Evolutionary conservation across 345 rosid species (phyloP).

Genomic region (Citrus reticulata): DNA sequence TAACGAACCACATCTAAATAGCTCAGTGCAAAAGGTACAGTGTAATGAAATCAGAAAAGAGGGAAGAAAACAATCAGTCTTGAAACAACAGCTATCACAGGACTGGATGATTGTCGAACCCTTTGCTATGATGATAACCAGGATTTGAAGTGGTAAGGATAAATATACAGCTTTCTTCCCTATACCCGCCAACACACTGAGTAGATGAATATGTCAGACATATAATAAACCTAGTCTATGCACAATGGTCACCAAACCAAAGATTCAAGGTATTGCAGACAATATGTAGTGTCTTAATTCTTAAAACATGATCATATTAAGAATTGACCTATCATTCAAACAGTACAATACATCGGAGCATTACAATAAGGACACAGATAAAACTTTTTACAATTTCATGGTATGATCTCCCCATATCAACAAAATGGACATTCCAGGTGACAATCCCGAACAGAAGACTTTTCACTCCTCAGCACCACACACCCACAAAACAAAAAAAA

Average conservation of each 20-base stretch:
- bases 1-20: background rate
- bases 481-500: too few species aligned
- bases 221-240: background rate
- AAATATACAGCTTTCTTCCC: background rate
- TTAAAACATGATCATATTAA: background rate
- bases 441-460: background rate
- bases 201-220: background rate
- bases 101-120: background rate
- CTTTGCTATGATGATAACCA: background rate
- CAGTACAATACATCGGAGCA: background rate
- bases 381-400: background rate
- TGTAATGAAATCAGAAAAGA: background rate
- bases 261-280: background rate
- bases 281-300: background rate
- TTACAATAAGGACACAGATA: background rate
- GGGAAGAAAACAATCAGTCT: background rate
- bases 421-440: background rate
- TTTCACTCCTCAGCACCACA: background rate
- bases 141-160: background rate
- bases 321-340: background rate
- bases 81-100: background rate
- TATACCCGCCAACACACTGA: background rate
- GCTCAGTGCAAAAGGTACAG: background rate
- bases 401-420: background rate
- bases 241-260: background rate